Base-by-base conservation (phyloP, 1,139 yeast genomes). In the Kurtzmaniella quercitrusa region DNA sequence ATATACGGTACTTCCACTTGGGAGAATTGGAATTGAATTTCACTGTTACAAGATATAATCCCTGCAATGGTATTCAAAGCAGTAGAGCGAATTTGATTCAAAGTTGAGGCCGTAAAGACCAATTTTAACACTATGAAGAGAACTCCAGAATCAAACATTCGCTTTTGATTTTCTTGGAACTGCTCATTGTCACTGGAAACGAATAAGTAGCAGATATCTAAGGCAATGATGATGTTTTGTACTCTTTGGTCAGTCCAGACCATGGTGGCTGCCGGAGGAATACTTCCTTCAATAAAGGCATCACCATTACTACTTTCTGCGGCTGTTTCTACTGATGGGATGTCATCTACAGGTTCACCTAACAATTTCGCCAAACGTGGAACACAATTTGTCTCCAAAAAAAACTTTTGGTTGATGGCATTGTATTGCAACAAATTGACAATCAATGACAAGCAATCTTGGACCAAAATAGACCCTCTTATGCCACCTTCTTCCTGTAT, bases 1-100 rank as follows among this genome's bases (percentile, higher is more conserved):
- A 90, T 70, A 56, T 83, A 88, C 0, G 98, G 98, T 5, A 93
- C 96, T 59, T 93, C 98, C 18, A 91, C 82, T 45, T 81, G 81
- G 3, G 90, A 75, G 55, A 93, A 84, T 49, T 80, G 80, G 19
- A 67, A 66, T 60, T 90, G 97, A 33, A 85, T 73, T 9, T 68
- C 74, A 12, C 75, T 61, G 59, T 88, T 83, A 34, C 81, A 76
- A 47, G 81, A 68, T 3, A 93, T 83, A 34, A 91, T 70, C 52
- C 85, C 93, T 1, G 94, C 91, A 1, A 88, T 81, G 0, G 95
- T 80, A 11, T 82, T 65, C 39, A 93, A 69, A 0, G 96, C 86
- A 33, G 73, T 63, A 1, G 85, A 74, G 50, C 95, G 76, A 3
- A 89, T 73, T 1, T 73, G 62, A 48, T 79, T 78, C 7, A 89